These are phyloP conservation scores for Wickerhamomyces kurtzmanii DNA, from an alignment of 805 yeast genomes.

Conservation along the genomic window DNA sequence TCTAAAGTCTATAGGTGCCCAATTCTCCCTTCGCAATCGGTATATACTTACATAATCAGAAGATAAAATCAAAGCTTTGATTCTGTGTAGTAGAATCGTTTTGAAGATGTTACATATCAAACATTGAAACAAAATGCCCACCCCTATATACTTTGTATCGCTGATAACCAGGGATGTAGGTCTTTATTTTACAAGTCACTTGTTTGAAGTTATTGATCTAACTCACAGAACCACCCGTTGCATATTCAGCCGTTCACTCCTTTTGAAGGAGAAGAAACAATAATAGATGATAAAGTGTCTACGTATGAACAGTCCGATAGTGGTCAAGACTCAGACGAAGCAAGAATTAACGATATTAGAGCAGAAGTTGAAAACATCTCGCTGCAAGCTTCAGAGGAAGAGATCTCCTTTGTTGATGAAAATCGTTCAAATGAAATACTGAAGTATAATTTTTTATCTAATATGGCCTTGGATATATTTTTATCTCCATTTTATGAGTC, in stretches of 20 bases:
- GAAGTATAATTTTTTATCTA: conserved; percentile 63
- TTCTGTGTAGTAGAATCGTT: too few species aligned
- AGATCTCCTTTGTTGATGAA: conserved; percentile 8
- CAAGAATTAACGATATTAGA: neutral
- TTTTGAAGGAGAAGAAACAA: conserved; percentile 10
- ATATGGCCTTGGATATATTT: conserved; percentile 66
- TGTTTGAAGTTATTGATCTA: too few species aligned
- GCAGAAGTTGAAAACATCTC: conserved; percentile 4
- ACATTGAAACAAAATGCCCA: too few species aligned
- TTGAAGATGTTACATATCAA: too few species aligned
- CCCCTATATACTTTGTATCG: too few species aligned
- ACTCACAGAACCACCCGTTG: conserved; percentile 47
- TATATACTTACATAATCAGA: too few species aligned
- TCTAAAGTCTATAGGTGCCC: too few species aligned
- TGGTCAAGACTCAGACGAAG: conserved; percentile 1
- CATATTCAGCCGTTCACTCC: conserved; percentile 46
- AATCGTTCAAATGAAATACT: conserved; percentile 35
- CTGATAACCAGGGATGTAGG: too few species aligned
- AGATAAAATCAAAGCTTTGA: too few species aligned
- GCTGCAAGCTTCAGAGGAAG: neutral
- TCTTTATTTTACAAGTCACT: too few species aligned
- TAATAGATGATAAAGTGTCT: conserved; percentile 4
- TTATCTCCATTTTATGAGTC: conserved; percentile 39
- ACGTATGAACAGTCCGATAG: neutral
- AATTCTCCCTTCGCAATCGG: too few species aligned